Evolutionary conservation across 257 asterid species (phyloP).

Genomic region (Lithospermum erythrorhizon): DNA sequence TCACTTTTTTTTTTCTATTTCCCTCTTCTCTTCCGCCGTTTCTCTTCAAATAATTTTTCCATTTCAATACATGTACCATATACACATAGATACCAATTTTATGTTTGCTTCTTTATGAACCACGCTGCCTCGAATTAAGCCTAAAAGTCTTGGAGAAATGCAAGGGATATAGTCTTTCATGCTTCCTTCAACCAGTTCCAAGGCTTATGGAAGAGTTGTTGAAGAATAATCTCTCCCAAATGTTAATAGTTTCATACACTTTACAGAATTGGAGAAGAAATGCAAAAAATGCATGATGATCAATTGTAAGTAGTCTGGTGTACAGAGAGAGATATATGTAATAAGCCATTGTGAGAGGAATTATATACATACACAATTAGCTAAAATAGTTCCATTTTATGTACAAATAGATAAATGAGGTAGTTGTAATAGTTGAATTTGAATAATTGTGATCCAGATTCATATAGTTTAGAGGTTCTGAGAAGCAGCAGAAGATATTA

Average conservation of each 20-base stretch:
- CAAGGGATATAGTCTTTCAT: no score
- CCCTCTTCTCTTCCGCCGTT: not conserved
- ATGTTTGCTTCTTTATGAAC: not conserved
- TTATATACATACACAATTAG: not conserved
- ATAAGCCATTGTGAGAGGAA: not conserved
- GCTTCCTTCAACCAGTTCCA: not conserved
- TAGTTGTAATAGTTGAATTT: not conserved
- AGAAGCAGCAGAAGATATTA: no score
- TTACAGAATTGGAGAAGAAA: not conserved
- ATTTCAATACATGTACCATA: not conserved
- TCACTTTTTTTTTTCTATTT: no score
- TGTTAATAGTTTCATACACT: slow-evolving; percentile 2
- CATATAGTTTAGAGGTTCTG: not conserved
- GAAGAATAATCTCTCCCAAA: slow-evolving; percentile 3
- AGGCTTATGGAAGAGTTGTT: slow-evolving; percentile 1
- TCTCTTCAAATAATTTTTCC: no score
- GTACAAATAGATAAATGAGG: slow-evolving; percentile 1
- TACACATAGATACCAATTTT: not conserved
- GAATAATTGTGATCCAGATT: not conserved
- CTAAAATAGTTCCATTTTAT: slow-evolving; percentile 2
- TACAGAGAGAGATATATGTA: slow-evolving; percentile 12
- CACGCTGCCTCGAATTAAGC: not conserved
- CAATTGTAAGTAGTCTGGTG: slow-evolving; percentile 10
- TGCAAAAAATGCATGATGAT: not conserved
- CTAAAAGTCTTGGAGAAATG: not conserved